These are phyloP conservation scores for Poterioochromonas sp. DNA, from an alignment of 352 stramenopile species.

Conservation along the genomic window DNA sequence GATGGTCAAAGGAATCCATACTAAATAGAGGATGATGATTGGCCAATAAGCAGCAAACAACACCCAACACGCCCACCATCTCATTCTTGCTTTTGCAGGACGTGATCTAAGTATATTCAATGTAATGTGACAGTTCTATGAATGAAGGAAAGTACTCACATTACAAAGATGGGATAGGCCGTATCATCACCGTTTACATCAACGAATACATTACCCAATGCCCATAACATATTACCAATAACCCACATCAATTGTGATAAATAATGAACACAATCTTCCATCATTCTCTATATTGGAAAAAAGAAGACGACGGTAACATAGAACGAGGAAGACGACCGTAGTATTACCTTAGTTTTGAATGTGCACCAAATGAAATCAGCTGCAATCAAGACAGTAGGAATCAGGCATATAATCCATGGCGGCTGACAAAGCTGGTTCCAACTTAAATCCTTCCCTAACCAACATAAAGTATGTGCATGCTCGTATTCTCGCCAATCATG, in stretches of 20 bases:
- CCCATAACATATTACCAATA: conserved; percentile 10
- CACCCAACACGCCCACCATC: neutral
- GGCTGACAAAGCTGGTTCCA: neutral
- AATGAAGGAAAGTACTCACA: neutral
- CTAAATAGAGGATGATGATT: neutral
- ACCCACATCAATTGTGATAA: conserved; percentile 24
- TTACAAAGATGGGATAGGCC: neutral
- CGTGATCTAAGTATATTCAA: neutral
- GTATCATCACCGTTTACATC: neutral
- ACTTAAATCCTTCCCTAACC: conserved; percentile 24
- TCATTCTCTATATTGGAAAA: neutral
- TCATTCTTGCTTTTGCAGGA: neutral
- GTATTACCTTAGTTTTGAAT: neutral
- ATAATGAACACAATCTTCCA: conserved; percentile 9
- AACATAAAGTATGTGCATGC: conserved; percentile 22
- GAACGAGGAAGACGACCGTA: no score
- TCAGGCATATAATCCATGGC: conserved; percentile 1
- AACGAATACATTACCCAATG: conserved; percentile 11
- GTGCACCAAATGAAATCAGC: conserved; percentile 6
- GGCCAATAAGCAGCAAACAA: neutral
- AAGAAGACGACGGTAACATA: no score
- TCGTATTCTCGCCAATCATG: conserved; percentile 26
- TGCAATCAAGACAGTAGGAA: conserved; percentile 5
- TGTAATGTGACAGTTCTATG: neutral
- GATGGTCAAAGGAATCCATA: conserved; percentile 15